Percentiles rank a stretch among this genome's conserved stretches.
These are phyloP conservation scores for Stemphylium lycopersici DNA, from an alignment of 2,329 filamentous ascomycete species.

Conservation along the genomic window DNA sequence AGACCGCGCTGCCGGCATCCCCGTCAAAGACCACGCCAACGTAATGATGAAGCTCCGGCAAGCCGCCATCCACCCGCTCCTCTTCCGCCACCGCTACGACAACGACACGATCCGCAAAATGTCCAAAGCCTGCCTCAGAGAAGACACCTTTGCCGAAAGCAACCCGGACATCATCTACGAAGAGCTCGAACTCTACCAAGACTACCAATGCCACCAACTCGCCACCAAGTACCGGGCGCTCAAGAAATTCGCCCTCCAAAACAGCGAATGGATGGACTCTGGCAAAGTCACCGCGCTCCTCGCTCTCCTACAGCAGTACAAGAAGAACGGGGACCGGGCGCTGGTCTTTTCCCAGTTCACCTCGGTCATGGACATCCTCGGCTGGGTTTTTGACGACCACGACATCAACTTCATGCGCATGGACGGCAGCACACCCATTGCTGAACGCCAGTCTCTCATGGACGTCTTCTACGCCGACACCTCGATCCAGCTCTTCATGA, in stretches of 20 bases:
- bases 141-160: constrained; percentile 61
- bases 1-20: constrained; percentile 62
- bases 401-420: constrained; percentile 81
- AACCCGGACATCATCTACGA: constrained; percentile 60
- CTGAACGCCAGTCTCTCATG: constrained; percentile 83
- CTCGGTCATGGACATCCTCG: constrained; percentile 86
- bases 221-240: constrained; percentile 61
- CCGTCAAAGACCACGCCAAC: constrained; percentile 60
- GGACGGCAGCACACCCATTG: constrained; percentile 81
- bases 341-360: constrained; percentile 95
- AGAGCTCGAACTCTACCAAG: constrained; percentile 62
- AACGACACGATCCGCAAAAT: constrained; percentile 79
- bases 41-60: constrained; percentile 88
- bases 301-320: constrained; percentile 74
- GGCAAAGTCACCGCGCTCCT: constrained; percentile 87
- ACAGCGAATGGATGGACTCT: constrained; percentile 71
- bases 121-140: constrained; percentile 74
- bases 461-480: constrained; percentile 81
- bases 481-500: constrained; percentile 85
- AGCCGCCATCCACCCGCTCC: constrained; percentile 86
- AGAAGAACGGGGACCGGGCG: constrained; percentile 80
- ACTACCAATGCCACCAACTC: constrained; percentile 67
- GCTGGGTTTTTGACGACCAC: constrained; percentile 76
- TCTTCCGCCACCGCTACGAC: constrained; percentile 82
- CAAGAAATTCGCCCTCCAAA: constrained; percentile 62